These are phyloP conservation scores for Pichia sp. DNA, from an alignment of 1,139 yeast species.

Conservation along the genomic window DNA sequence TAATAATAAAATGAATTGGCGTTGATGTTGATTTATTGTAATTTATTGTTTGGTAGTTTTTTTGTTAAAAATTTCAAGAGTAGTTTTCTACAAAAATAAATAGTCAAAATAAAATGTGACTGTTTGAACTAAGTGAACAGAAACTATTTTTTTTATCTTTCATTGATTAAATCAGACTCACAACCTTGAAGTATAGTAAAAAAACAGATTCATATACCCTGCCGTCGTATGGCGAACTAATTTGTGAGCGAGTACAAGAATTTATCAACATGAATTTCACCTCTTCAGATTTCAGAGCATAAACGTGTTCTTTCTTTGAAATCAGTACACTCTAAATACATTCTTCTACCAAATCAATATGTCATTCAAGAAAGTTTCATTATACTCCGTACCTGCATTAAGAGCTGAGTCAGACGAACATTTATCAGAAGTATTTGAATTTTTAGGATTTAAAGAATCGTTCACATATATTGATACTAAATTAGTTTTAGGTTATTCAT, in stretches of 20 bases:
- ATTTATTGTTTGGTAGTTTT: too few relatives aligned
- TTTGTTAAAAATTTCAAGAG: too few relatives aligned
- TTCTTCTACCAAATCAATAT: constrained; percentile 1
- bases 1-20: background rate
- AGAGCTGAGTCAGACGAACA: constrained; percentile 47
- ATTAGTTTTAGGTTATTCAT: constrained; percentile 59
- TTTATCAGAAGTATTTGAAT: constrained; percentile 39
- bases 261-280: background rate
- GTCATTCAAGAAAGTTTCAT: constrained; percentile 24
- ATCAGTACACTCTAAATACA: background rate
- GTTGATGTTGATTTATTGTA: too few relatives aligned
- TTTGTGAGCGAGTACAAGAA: background rate
- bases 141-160: too few relatives aligned
- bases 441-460: constrained; percentile 58
- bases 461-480: constrained; percentile 54
- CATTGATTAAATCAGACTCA: too few relatives aligned
- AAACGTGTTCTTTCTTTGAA: background rate
- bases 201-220: background rate
- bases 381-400: constrained; percentile 39
- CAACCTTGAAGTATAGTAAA: too few relatives aligned
- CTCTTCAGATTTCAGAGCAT: background rate
- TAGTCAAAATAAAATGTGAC: too few relatives aligned
- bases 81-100: too few relatives aligned
- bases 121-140: too few relatives aligned
- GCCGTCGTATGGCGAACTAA: background rate